phyloP scores from a whole-genome alignment of 805 yeast genomes.

The Wickerhamomyces chambardii region DNA sequence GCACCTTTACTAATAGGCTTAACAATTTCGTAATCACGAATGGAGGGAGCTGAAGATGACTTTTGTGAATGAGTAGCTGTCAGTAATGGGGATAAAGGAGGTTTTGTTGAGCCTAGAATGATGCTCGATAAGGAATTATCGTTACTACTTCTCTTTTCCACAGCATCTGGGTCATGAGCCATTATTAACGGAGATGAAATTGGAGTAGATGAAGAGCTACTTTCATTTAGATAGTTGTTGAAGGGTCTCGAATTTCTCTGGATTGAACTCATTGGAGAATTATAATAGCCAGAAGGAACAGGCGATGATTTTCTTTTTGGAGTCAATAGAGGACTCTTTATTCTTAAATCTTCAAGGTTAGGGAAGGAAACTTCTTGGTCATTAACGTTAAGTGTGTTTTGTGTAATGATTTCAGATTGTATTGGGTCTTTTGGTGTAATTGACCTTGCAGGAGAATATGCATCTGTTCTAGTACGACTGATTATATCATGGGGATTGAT shows the following conservation, averaged over 20 bases:
- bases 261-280: constrained; percentile 51
- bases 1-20: constrained; percentile 97
- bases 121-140: too few species aligned
- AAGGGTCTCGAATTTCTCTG: constrained; percentile 34
- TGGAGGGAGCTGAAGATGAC: constrained; percentile 57
- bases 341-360: constrained; percentile 15
- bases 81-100: constrained; percentile 75
- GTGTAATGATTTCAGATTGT: constrained; percentile 6
- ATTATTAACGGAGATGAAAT: constrained; percentile 47
- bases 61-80: constrained; percentile 51
- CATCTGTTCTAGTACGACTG: constrained; percentile 7
- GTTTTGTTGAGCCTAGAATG: constrained; percentile 35
- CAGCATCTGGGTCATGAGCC: constrained; percentile 31
- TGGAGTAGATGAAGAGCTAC: constrained; percentile 30
- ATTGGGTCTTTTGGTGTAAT: constrained; percentile 37
- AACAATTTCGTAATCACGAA: constrained; percentile 80
- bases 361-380: constrained; percentile 9
- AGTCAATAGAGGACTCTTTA: constrained; percentile 20
- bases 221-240: not conserved
- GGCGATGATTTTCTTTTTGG: constrained; percentile 21
- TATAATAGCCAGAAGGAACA: constrained; percentile 14
- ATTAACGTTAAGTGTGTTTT: too few species aligned
- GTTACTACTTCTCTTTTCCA: constrained; percentile 15
- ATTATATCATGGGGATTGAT: constrained; percentile 1
- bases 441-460: constrained; percentile 22